These are phyloP conservation scores for Amanita molliuscula DNA, from an alignment of 768 basidiomycete genomes.

Conservation along the genomic window DNA sequence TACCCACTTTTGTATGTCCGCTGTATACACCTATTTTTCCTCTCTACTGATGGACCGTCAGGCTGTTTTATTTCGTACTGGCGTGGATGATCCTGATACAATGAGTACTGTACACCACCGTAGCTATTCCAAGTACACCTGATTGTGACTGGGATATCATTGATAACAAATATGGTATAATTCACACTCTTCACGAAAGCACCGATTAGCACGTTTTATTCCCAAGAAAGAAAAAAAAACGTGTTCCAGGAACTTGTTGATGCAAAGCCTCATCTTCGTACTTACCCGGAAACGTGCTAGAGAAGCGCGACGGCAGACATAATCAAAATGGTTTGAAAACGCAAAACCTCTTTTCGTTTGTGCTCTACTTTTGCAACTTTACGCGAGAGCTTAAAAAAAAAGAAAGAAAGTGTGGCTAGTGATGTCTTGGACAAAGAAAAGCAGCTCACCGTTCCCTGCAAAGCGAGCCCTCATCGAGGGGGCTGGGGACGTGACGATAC, in stretches of 20 bases:
- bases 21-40: background rate
- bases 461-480: background rate
- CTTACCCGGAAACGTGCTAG: background rate
- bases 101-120: constrained; percentile 21
- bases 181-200: background rate
- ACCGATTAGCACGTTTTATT: background rate
- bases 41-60: constrained; percentile 15
- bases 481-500: background rate
- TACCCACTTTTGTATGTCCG: constrained; percentile 82
- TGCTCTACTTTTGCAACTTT: background rate
- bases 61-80: constrained; percentile 87
- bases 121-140: background rate
- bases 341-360: background rate
- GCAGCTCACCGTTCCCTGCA: background rate
- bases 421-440: constrained; percentile 2
- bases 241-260: background rate
- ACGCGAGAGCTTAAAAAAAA: background rate
- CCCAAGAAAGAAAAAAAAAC: background rate
- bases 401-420: background rate
- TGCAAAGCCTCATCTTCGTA: background rate
- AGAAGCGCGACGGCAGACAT: background rate
- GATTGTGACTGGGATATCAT: background rate
- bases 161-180: background rate
- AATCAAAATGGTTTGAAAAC: background rate
- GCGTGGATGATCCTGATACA: constrained; percentile 98